Conservation (phyloP, 2,329 filamentous ascomycete genomes). For the Fusarium algeriense region DNA sequence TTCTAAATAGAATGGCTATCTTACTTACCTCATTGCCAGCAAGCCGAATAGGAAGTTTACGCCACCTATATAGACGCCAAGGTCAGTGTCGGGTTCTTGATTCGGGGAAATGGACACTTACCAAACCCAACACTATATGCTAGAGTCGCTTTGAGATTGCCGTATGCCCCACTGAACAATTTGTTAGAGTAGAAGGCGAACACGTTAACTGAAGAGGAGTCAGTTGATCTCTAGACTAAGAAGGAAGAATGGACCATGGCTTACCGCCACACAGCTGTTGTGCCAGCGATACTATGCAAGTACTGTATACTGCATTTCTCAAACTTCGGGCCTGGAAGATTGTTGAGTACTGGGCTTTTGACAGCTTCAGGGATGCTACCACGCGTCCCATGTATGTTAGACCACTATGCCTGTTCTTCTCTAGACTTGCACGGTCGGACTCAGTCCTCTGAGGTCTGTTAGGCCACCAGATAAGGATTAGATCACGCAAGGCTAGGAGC, state of each 20-base stretch:
- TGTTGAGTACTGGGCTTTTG: not conserved
- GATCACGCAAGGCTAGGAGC: not conserved
- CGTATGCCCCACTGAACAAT: not conserved
- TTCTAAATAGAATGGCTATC: no score
- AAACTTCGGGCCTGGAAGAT: not conserved
- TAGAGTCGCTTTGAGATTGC: not conserved
- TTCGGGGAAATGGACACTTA: no score
- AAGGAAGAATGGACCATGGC: no score
- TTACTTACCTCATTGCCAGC: not conserved
- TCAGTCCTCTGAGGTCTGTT: not conserved
- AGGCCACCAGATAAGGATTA: not conserved
- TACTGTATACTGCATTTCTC: not conserved
- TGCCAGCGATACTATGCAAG: not conserved
- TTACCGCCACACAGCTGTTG: not conserved
- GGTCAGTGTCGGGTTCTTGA: no score
- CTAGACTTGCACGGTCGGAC: fast-evolving
- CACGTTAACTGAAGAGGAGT: not conserved
- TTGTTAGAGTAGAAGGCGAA: not conserved
- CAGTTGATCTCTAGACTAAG: not conserved
- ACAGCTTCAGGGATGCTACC: not conserved
- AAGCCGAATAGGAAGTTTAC: not conserved
- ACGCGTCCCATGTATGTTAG: not conserved
- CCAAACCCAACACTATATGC: not conserved
- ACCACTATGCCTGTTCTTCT: not conserved
- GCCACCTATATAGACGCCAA: not conserved